Percentiles rank a stretch among this genome's conserved stretches.
Evolutionary conservation across 2,329 filamentous ascomycete genomes (phyloP).

Genomic region (Pseudopithomyces chartarum): DNA sequence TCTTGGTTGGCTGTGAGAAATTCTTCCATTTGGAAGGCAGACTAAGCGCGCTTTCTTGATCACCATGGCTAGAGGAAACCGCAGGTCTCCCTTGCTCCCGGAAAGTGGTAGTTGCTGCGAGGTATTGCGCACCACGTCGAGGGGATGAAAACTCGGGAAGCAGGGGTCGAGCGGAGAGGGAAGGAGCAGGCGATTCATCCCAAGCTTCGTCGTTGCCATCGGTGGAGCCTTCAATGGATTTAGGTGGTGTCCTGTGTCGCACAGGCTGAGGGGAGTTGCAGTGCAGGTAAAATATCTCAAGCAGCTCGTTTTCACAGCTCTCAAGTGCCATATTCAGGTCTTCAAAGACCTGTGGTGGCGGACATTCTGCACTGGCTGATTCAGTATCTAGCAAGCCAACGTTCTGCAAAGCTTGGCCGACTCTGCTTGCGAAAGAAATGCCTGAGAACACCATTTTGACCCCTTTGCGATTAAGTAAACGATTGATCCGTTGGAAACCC

Average conservation of each 20-base stretch:
- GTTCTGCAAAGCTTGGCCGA: constrained; percentile 79
- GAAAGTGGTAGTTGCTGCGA: constrained; percentile 78
- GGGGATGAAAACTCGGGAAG: constrained; percentile 75
- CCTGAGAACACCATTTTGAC: constrained; percentile 85
- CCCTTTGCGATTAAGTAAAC: constrained; percentile 75
- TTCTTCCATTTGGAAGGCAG: constrained; percentile 71
- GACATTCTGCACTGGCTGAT: constrained; percentile 64
- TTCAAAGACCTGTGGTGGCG: constrained; percentile 70
- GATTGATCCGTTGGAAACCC: constrained; percentile 89
- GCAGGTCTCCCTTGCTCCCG: constrained; percentile 60
- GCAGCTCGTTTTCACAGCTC: constrained; percentile 90
- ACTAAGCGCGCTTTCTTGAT: constrained; percentile 9
- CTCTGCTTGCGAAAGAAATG: constrained; percentile 73
- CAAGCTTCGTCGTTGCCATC: constrained; percentile 19
- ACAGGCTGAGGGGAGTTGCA: constrained; percentile 44
- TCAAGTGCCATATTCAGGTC: constrained; percentile 93
- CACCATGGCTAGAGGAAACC: constrained; percentile 20
- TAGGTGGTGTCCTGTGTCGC: constrained; percentile 47
- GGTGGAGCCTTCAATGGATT: constrained; percentile 30
- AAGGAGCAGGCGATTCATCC: constrained; percentile 29
- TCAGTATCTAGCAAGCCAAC: constrained; percentile 80
- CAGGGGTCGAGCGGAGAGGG: constrained; percentile 36
- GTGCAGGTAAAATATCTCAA: constrained; percentile 65
- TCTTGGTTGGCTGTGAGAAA: constrained; percentile 86
- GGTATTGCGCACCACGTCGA: constrained; percentile 74